phyloP scores from a whole-genome alignment of 805 yeast genomes.

The Ogataea paraovalis region DNA sequence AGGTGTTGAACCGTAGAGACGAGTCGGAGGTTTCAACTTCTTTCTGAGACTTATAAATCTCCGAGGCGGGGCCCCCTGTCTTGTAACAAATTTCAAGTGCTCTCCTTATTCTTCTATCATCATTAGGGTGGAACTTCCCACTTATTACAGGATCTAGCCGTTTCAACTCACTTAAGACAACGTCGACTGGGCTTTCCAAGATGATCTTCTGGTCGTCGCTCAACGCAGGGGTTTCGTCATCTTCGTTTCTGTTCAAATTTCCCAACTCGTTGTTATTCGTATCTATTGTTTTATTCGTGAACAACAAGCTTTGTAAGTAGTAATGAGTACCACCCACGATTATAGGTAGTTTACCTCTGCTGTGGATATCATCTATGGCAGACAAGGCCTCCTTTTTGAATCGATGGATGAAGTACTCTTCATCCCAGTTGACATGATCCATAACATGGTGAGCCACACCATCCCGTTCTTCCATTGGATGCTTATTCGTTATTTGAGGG shows the following conservation, averaged over 20 bases:
- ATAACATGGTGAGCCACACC: conserved; percentile 84
- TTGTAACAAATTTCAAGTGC: conserved; percentile 75
- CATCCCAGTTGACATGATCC: conserved; percentile 77
- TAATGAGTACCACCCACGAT: conserved; percentile 96
- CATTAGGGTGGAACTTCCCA: conserved; percentile 87
- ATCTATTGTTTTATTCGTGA: conserved; percentile 62
- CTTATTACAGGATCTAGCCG: conserved; percentile 69
- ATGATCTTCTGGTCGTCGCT: conserved; percentile 33
- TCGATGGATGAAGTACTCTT: conserved; percentile 75
- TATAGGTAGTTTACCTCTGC: conserved; percentile 72
- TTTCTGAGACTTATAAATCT: conserved; percentile 61
- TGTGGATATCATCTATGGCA: conserved; percentile 61
- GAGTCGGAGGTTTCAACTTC: conserved; percentile 39
- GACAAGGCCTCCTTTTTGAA: conserved; percentile 68
- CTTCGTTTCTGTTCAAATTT: too few relatives aligned
- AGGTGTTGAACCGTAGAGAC: conserved; percentile 52
- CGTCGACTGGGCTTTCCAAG: conserved; percentile 53
- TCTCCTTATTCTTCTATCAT: conserved; percentile 68
- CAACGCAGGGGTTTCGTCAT: conserved; percentile 24
- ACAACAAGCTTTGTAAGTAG: conserved; percentile 74
- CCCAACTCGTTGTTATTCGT: conserved; percentile 15
- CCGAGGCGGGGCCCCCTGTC: conserved; percentile 67
- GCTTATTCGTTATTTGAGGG: conserved; percentile 85
- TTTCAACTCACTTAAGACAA: conserved; percentile 44
- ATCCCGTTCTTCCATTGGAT: conserved; percentile 71